Conservation (phyloP, 2,329 filamentous ascomycete species). For the Dactylellina leptospora region DNA sequence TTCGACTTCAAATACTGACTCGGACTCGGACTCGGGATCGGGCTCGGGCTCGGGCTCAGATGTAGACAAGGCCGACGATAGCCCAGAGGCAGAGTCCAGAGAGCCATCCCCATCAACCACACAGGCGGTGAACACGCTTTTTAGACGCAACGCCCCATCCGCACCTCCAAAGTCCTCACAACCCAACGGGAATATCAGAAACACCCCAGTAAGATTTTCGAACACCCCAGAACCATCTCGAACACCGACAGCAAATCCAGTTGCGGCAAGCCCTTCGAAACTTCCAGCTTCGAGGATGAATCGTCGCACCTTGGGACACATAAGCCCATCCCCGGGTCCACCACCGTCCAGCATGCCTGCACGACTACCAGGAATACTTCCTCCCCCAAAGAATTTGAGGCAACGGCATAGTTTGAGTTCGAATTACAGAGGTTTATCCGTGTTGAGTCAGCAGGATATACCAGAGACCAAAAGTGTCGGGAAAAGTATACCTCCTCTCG, state of each 20-base stretch:
- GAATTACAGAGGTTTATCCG: constrained; percentile 39
- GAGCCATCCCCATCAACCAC: constrained; percentile 13
- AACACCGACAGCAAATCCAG: not conserved
- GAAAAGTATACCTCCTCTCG: constrained; percentile 9
- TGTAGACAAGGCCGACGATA: constrained; percentile 4
- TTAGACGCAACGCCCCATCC: constrained; percentile 11
- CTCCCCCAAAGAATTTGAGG: constrained; percentile 24
- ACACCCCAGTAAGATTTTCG: constrained; percentile 17
- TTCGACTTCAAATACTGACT: constrained; percentile 3
- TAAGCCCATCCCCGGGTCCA: constrained; percentile 46
- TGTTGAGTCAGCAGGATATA: constrained; percentile 46
- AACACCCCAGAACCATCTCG: constrained; percentile 35
- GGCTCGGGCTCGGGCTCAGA: not conserved
- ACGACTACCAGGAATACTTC: constrained; percentile 28
- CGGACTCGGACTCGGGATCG: constrained; percentile 9
- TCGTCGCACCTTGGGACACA: constrained; percentile 45
- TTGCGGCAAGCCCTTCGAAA: constrained; percentile 17
- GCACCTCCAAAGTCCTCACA: not conserved
- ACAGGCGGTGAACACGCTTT: constrained; percentile 34
- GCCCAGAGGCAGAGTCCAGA: not conserved
- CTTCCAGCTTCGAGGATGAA: constrained; percentile 47
- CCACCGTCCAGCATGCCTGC: constrained; percentile 49
- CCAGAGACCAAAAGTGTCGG: constrained; percentile 36
- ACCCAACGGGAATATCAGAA: constrained; percentile 10
- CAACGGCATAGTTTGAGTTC: constrained; percentile 35